These are phyloP conservation scores for Limonomyces culmigenus DNA, from an alignment of 1,284 basidiomycete genomes.

Conservation along the genomic window DNA sequence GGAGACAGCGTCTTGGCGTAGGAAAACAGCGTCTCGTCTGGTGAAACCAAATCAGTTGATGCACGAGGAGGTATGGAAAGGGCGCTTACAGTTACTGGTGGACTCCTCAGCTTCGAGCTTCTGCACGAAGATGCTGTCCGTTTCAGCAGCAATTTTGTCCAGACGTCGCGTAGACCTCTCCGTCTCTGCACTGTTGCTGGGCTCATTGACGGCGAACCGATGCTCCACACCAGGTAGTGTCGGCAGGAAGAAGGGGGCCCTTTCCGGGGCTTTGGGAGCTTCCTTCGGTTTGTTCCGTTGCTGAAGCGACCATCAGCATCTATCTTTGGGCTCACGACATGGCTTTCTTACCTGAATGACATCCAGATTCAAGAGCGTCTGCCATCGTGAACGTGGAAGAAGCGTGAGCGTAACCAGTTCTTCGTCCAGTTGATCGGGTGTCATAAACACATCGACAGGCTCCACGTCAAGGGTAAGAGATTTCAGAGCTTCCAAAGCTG, in stretches of 20 bases:
- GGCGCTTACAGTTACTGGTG: constrained; percentile 54
- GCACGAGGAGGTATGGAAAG: constrained; percentile 1
- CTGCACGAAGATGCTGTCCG: constrained; percentile 63
- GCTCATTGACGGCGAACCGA: constrained; percentile 48
- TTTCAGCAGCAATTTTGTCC: constrained; percentile 32
- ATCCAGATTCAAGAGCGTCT: constrained; percentile 90
- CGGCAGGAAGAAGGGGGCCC: constrained; percentile 95
- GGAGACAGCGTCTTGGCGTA: constrained; percentile 82
- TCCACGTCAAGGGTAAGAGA: constrained; percentile 33
- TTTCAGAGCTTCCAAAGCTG: constrained; percentile 28
- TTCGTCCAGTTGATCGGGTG: constrained; percentile 72
- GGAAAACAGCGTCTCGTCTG: constrained; percentile 74
- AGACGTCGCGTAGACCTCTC: constrained; percentile 34
- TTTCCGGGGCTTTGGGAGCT: constrained; percentile 84
- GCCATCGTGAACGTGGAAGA: constrained; percentile 88
- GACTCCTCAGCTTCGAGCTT: constrained; percentile 40
- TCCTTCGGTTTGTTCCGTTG: constrained; percentile 96
- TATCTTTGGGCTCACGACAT: constrained; percentile 2
- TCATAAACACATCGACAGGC: constrained; percentile 54
- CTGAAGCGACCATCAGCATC: constrained; percentile 18
- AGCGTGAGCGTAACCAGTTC: constrained; percentile 85
- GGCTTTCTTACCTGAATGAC: constrained; percentile 61
- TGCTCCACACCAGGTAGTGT: constrained; percentile 74
- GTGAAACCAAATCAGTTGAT: neutral
- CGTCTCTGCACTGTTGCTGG: constrained; percentile 19